Percentiles rank a stretch among this genome's conserved stretches.
Evolutionary conservation across 139 green algal species (phyloP).

Genomic region (Nannochloris sp.): DNA sequence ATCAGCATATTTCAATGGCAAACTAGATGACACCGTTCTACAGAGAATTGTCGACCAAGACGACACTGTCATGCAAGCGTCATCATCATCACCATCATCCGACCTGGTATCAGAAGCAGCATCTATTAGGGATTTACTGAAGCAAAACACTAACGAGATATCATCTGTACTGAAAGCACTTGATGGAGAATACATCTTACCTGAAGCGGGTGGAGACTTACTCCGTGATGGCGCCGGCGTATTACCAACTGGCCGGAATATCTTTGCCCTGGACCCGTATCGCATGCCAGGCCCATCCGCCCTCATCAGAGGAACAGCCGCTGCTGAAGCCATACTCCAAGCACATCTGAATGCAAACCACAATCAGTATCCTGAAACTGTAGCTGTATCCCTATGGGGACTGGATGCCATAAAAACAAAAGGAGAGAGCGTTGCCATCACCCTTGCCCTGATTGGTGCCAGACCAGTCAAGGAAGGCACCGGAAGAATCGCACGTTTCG

Average conservation of each 20-base stretch:
- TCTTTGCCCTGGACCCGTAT: constrained; percentile 96
- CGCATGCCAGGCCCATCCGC: constrained; percentile 85
- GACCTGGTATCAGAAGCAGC: constrained; percentile 59
- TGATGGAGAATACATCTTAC: constrained; percentile 76
- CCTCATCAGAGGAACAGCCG: constrained; percentile 49
- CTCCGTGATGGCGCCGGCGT: constrained; percentile 89
- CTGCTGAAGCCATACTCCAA: constrained; percentile 55
- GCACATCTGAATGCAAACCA: constrained; percentile 53
- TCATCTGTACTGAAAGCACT: constrained; percentile 55
- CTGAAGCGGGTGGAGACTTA: constrained; percentile 87
- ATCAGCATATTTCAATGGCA: constrained; percentile 56
- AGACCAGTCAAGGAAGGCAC: constrained; percentile 76
- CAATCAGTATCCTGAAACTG: constrained; percentile 79
- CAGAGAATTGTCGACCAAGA: constrained; percentile 39
- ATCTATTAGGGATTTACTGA: constrained; percentile 68
- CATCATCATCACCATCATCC: not conserved
- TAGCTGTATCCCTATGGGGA: constrained; percentile 95
- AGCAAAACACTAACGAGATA: constrained; percentile 78
- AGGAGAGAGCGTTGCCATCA: constrained; percentile 81
- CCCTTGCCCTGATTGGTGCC: constrained; percentile 77
- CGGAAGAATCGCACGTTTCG: constrained; percentile 76
- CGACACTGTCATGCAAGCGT: not conserved
- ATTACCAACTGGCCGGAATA: constrained; percentile 94
- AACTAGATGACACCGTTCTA: constrained; percentile 49
- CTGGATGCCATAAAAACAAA: constrained; percentile 98